Percentiles rank a stretch among this genome's conserved stretches.
These are phyloP conservation scores for Globisporangium takayamanum DNA, from an alignment of 352 stramenopile genomes.

Conservation along the genomic window DNA sequence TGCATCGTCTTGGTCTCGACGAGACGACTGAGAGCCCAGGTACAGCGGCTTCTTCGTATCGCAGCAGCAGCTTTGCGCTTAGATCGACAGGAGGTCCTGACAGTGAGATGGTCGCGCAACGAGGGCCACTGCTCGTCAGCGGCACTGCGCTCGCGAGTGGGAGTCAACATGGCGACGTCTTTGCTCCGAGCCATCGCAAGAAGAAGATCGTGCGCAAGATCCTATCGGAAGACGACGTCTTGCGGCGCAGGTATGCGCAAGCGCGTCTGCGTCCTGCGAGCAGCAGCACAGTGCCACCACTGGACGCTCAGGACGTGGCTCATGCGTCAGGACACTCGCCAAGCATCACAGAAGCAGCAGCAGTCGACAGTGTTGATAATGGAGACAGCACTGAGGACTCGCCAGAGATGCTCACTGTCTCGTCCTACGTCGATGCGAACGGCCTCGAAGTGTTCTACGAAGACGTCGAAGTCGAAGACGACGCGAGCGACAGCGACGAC, in stretches of 20 bases:
- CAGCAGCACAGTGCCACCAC: background rate
- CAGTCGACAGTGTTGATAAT: background rate
- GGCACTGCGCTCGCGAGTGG: background rate
- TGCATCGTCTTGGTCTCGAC: too few species aligned
- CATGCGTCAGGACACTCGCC: background rate
- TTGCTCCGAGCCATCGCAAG: slow-evolving; percentile 9
- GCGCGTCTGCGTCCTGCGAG: background rate
- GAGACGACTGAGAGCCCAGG: too few species aligned
- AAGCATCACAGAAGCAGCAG: background rate
- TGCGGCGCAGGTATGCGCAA: slow-evolving; percentile 7
- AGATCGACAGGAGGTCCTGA: too few species aligned
- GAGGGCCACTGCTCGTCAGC: background rate
- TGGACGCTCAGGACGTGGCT: too few species aligned
- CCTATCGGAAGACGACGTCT: slow-evolving; percentile 27
- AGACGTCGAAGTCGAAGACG: slow-evolving; percentile 17
- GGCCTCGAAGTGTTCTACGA: slow-evolving; percentile 22
- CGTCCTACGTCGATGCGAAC: slow-evolving; percentile 19
- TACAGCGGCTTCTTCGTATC: too few species aligned
- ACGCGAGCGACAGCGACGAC: background rate
- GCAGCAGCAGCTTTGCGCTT: too few species aligned
- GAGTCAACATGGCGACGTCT: background rate
- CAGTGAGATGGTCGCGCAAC: background rate
- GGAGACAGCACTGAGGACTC: too few species aligned
- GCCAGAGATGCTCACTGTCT: background rate
- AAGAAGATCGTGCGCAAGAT: slow-evolving; percentile 38